Percentiles rank a stretch among this genome's conserved stretches.
These are phyloP conservation scores for Clathrus columnatus DNA, from an alignment of 768 basidiomycete genomes.

Conservation along the genomic window DNA sequence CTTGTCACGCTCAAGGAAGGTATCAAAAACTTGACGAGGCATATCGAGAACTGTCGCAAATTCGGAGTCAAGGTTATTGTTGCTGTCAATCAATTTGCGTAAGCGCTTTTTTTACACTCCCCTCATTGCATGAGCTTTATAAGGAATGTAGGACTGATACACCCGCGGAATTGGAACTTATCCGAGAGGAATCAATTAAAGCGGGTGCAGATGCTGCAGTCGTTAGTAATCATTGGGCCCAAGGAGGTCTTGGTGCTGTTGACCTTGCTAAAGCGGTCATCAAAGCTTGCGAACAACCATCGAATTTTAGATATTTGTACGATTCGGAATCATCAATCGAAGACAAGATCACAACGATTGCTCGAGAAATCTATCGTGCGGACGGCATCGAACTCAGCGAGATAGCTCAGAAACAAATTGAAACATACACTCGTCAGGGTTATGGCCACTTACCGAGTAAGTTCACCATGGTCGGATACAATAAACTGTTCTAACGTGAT, in stretches of 20 bases:
- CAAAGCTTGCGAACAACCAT: conserved; percentile 70
- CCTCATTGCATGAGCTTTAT: neutral
- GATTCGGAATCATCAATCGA: conserved; percentile 75
- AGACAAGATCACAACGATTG: conserved; percentile 82
- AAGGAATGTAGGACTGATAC: conserved; percentile 63
- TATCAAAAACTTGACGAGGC: conserved; percentile 85
- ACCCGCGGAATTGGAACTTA: conserved; percentile 76
- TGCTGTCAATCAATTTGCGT: conserved; percentile 93
- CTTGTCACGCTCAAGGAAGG: conserved; percentile 84
- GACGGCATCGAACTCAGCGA: conserved; percentile 85
- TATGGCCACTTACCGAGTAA: conserved; percentile 69
- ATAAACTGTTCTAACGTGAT: conserved; percentile 9
- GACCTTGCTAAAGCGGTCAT: conserved; percentile 91
- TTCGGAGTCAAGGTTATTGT: conserved; percentile 96
- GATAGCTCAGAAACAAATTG: conserved; percentile 74
- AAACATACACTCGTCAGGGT: conserved; percentile 88
- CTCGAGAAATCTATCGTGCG: conserved; percentile 88
- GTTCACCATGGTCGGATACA: conserved; percentile 20
- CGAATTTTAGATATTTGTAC: conserved; percentile 90
- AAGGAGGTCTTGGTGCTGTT: conserved; percentile 86
- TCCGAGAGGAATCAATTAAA: conserved; percentile 68
- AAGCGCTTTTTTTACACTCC: conserved; percentile 26
- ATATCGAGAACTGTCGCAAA: conserved; percentile 92
- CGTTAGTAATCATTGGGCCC: conserved; percentile 95
- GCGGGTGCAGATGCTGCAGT: conserved; percentile 93